Percentiles rank a stretch among this genome's conserved stretches.
Conservation (phyloP, 345 rosid genomes). For the Viola odorata region DNA sequence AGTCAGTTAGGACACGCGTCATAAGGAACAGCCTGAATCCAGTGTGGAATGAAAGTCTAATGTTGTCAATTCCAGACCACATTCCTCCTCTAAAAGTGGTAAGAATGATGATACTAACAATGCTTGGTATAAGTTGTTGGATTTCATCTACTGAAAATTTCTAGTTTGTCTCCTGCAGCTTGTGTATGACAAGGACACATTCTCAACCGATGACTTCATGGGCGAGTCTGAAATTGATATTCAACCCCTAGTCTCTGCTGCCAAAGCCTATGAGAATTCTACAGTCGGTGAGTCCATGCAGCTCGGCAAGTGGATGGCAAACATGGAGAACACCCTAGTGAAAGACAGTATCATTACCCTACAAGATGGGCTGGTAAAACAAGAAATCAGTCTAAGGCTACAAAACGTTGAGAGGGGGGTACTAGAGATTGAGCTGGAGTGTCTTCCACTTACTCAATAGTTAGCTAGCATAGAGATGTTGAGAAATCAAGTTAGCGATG, state of each 20-base stretch:
- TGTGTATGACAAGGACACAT: constrained; percentile 87
- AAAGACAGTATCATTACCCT: constrained; percentile 65
- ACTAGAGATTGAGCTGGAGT: constrained; percentile 84
- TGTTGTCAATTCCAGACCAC: constrained; percentile 87
- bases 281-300: constrained; percentile 49
- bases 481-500: background rate
- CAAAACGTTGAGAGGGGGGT: constrained; percentile 88
- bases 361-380: constrained; percentile 76
- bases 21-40: constrained; percentile 96
- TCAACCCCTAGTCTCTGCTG: constrained; percentile 78
- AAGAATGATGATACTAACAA: constrained; percentile 17
- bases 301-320: constrained; percentile 72
- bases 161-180: constrained; percentile 36
- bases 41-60: constrained; percentile 92
- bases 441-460: constrained; percentile 86
- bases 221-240: constrained; percentile 99
- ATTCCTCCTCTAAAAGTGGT: constrained; percentile 92
- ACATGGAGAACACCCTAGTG: constrained; percentile 61
- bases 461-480: background rate
- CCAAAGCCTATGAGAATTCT: constrained; percentile 65
- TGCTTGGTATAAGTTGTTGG: constrained; percentile 2
- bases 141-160: constrained; percentile 8
- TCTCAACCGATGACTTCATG: constrained; percentile 86
- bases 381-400: constrained; percentile 67
- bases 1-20: constrained; percentile 89